phyloP scores from a whole-genome alignment of 2,329 filamentous ascomycete species.

The Alternaria tenuissima region DNA sequence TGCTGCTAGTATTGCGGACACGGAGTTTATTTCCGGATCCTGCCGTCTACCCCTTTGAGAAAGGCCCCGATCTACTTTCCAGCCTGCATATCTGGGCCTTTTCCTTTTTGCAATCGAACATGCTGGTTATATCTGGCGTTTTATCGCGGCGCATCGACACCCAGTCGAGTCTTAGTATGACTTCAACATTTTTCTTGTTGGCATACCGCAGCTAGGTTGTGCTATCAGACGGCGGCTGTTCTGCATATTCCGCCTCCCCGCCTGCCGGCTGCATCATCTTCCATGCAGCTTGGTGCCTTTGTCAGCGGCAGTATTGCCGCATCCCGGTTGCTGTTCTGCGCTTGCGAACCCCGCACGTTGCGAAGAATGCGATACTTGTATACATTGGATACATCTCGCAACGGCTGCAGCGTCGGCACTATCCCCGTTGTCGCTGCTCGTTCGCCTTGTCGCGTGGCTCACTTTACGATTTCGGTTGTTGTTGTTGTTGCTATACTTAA shows the following conservation, averaged over 20 bases:
- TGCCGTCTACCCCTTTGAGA: slow-evolving; percentile 2
- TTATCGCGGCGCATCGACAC: slow-evolving; percentile 14
- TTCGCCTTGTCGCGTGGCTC: neutral
- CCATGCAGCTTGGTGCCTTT: neutral
- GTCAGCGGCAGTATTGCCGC: slow-evolving; percentile 6
- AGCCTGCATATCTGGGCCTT: slow-evolving; percentile 4
- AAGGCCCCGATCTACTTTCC: slow-evolving; percentile 9
- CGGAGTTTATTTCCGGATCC: slow-evolving; percentile 11
- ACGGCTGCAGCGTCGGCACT: neutral
- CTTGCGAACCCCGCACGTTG: slow-evolving; percentile 15
- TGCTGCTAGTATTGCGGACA: neutral
- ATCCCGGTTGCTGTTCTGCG: slow-evolving; percentile 6
- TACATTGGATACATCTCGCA: neutral
- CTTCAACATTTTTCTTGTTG: slow-evolving; percentile 4
- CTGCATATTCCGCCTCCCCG: slow-evolving; percentile 15
- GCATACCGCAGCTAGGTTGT: slow-evolving; percentile 5
- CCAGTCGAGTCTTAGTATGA: slow-evolving; percentile 9
- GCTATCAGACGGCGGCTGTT: slow-evolving; percentile 7
- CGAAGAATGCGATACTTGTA: slow-evolving; percentile 10
- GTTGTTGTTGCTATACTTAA: neutral
- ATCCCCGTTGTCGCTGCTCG: neutral
- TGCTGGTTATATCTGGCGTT: slow-evolving; percentile 12
- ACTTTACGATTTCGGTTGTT: neutral
- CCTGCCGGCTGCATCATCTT: slow-evolving; percentile 12
- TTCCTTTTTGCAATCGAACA: slow-evolving; percentile 9